phyloP scores from a whole-genome alignment of 1,284 basidiomycete genomes.

The Lentinula novae-zelandiae region DNA sequence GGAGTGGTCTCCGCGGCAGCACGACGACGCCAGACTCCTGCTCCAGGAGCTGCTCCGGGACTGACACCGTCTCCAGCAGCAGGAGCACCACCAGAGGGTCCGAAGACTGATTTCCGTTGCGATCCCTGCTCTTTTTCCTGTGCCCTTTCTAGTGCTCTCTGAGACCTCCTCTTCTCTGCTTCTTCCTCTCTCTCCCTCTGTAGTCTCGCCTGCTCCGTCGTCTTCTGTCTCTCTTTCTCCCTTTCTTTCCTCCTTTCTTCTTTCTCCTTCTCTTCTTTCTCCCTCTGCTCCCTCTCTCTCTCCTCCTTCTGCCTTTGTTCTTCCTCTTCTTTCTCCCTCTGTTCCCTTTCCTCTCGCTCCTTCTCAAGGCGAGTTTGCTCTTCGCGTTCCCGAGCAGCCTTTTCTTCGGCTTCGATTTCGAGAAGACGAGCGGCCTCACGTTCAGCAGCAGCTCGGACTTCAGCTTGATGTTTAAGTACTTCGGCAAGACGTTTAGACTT shows the following conservation, averaged over 20 bases:
- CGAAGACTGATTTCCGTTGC: not conserved
- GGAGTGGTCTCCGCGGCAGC: slow-evolving; percentile 20
- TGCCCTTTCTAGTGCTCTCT: slow-evolving; percentile 20
- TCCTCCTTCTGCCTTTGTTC: slow-evolving; percentile 70
- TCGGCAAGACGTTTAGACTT: slow-evolving; percentile 70
- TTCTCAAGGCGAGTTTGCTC: slow-evolving; percentile 42
- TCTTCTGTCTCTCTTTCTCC: slow-evolving; percentile 63
- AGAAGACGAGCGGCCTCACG: not conserved
- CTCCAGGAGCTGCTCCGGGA: slow-evolving; percentile 20
- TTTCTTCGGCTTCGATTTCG: not conserved
- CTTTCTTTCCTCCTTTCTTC: slow-evolving; percentile 48
- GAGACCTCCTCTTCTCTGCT: slow-evolving; percentile 2
- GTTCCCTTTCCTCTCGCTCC: slow-evolving; percentile 44
- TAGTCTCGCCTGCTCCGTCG: slow-evolving; percentile 51
- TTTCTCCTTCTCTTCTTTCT: slow-evolving; percentile 35
- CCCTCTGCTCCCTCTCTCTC: slow-evolving; percentile 63
- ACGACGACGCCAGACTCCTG: slow-evolving; percentile 35
- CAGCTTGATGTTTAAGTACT: slow-evolving; percentile 56
- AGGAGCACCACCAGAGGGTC: not conserved
- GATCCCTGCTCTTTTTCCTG: slow-evolving; percentile 21
- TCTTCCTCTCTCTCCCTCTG: slow-evolving; percentile 69
- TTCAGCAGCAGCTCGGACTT: slow-evolving; percentile 43
- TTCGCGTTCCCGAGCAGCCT: not conserved
- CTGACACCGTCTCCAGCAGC: not conserved
- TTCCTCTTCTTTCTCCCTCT: slow-evolving; percentile 66